Percentiles rank a stretch among this genome's conserved stretches.
phyloP scores from a whole-genome alignment of 805 yeast species.

The Ascoidea asiatica region DNA sequence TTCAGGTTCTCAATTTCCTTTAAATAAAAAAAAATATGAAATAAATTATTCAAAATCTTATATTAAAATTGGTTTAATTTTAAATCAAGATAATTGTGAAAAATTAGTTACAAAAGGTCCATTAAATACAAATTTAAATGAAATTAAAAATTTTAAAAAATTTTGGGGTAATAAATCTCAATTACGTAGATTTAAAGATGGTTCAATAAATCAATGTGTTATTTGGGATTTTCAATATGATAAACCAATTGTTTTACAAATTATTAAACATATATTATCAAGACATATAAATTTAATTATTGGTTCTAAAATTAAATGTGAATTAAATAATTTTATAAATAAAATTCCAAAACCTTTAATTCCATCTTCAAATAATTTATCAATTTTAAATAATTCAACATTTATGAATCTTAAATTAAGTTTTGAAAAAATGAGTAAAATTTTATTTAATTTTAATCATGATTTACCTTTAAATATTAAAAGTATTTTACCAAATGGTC shows the following conservation, averaged over 20 bases:
- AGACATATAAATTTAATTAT: conserved; percentile 43
- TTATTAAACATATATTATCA: conserved; percentile 48
- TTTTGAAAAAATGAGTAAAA: conserved; percentile 45
- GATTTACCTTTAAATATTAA: conserved; percentile 61
- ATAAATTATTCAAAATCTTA: conserved; percentile 17
- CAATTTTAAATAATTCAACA: conserved; percentile 27
- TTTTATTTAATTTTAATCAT: conserved; percentile 28
- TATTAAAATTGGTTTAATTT: conserved; percentile 46
- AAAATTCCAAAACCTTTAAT: conserved; percentile 46
- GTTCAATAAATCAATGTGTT: conserved; percentile 79
- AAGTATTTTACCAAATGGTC: conserved; percentile 58
- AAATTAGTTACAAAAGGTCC: conserved; percentile 85
- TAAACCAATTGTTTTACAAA: conserved; percentile 46
- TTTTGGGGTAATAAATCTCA: conserved; percentile 89
- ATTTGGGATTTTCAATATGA: conserved; percentile 54
- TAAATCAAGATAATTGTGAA: conserved; percentile 64
- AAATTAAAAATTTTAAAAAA: conserved; percentile 50
- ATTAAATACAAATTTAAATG: conserved; percentile 40
- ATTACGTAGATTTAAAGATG: conserved; percentile 85
- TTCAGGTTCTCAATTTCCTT: conserved; percentile 6
- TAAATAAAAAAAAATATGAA: conserved; percentile 36
- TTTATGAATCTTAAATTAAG: conserved; percentile 33
- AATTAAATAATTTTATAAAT: conserved; percentile 31
- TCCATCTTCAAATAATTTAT: conserved; percentile 42
- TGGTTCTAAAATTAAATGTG: conserved; percentile 22